These are phyloP conservation scores for Raddia guianensis DNA, from an alignment of 176 grass and related monocot species.

Conservation along the genomic window DNA sequence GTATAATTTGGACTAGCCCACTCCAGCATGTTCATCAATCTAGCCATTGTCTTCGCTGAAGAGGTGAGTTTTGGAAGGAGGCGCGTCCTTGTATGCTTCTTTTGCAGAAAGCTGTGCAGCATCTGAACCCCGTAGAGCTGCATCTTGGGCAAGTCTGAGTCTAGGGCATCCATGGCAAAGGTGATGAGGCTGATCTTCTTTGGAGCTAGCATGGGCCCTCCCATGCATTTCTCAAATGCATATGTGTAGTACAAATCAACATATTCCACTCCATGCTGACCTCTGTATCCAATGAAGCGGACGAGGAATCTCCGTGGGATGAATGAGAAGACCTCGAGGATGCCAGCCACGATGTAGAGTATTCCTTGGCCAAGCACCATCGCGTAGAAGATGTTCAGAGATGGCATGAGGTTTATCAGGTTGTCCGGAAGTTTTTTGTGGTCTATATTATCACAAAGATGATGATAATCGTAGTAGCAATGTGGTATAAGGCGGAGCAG, in stretches of 20 bases:
- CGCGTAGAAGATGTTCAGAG: not conserved
- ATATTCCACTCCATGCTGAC: constrained; percentile 1
- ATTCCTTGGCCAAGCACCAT: constrained; percentile 36
- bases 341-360: not conserved
- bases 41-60: not conserved
- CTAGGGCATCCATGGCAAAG: constrained; percentile 12
- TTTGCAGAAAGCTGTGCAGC: not conserved
- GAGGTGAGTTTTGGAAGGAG: not conserved
- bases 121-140: not conserved
- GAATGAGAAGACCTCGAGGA: not conserved
- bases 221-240: constrained; percentile 10
- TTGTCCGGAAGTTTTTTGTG: not conserved
- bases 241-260: constrained; percentile 24
- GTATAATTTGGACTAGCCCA: not conserved
- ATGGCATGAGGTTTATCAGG: not conserved
- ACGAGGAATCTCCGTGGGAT: not conserved
- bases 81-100: not conserved
- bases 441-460: not conserved
- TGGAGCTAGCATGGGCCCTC: not conserved
- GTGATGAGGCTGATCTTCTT: not conserved
- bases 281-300: not conserved
- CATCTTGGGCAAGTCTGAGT: not conserved
- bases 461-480: not conserved
- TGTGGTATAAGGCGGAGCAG: fast-evolving
- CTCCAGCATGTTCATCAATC: constrained; percentile 9